Evolutionary conservation across 306 rosid species (phyloP), one percentile per base, ranked within the genome.

Genomic region (Dryas octopetala): DNA sequence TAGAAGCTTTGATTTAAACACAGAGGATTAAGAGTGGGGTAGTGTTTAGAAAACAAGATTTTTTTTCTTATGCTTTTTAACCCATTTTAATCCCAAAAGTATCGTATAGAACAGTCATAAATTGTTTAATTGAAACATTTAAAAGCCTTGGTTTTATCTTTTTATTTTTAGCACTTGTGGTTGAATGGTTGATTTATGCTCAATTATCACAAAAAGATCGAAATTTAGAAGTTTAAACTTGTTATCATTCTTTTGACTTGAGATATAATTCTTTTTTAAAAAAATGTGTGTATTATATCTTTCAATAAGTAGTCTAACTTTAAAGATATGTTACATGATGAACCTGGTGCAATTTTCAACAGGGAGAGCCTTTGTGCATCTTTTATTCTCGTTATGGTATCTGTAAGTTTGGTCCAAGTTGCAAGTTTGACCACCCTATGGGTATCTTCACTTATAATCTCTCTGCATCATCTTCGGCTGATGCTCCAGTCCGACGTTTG

Each of bases 381-480:
- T 90, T 91, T 84, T 95, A 95, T 78, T 91, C 96, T 28, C 98
- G 97, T 67, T 95, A 95, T 78, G 98, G 97, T 66, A 95, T 91
- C 80, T 95, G 98, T 86, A 95, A 95, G 88, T 95, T 95, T 52
- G 98, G 98, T 43, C 98, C 98, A 40, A 91, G 97, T 81, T 95
- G 98, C 91, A 95, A 95, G 91, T 95, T 95, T 82, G 96, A 91
- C 77, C 98, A 95, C 64, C 98, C 98, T 55, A 92, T 91, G 96
- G 95, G 90, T 82, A 86, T 91, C 85, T 90, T 91, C 80, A 60
- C 97, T 19, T 91, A 90, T 76, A 88, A 90, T 80, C 80, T 80
- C 14, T 76, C 97, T 8, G 81, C 90, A 76, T 78, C 97, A 71
- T 80, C 93, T 76, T 83, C 91, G 19, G 78, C 89, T 40, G 94